Evolutionary conservation across 2,329 filamentous ascomycete species (phyloP), one percentile per base, ranked within the genome.

Genomic region (Hirsutella minnesotensis): DNA sequence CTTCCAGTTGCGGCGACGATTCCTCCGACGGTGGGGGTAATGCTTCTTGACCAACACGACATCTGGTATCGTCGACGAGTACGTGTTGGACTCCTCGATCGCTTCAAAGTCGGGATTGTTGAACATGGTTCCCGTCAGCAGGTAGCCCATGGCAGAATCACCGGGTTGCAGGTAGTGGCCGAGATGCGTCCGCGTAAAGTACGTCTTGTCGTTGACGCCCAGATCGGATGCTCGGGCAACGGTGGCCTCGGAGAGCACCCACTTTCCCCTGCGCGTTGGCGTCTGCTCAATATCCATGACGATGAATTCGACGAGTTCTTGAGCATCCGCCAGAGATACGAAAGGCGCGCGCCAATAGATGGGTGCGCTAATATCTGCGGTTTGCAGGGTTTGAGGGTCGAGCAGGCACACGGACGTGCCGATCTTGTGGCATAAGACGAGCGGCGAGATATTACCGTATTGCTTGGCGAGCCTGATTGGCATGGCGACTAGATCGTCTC

Each of bases 21-120:
- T 66, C 77, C 90, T 94, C 70, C 84, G 81, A 65, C 84, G 83
- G 53, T 86, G 79, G 46, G 83, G 79, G 66, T 94, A 98, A 73
- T 86, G 81, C 65, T 98, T 98, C 87, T 94, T 96, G 61, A 98
- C 87, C 3, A 98, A 74, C 7, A 98, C 68, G 0, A 96, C 92
- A 56, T 98, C 92, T 0, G 92, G 92, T 44, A 98, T 85, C 3
- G 74, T 79, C 3, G 80, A 82, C 3, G 77, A 70, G 64, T 94
- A 90, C 40, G 81, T 79, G 60, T 79, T 79, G 42, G 81, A 87
- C 40, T 75, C 65, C 62, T 95, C 88, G 29, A 95, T 74, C 42
- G 81, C 84, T 53, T 95, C 88, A 52, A 83, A 88, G 52, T 94
- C 76, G 9, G 75, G 70, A 58, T 88, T 92, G 73, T 98, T 96